A percentile compares a stretch with the other conserved stretches of the same genome.
These are phyloP conservation scores for Botrytis elliptica DNA, from an alignment of 2,329 filamentous ascomycete genomes.

Conservation along the genomic window DNA sequence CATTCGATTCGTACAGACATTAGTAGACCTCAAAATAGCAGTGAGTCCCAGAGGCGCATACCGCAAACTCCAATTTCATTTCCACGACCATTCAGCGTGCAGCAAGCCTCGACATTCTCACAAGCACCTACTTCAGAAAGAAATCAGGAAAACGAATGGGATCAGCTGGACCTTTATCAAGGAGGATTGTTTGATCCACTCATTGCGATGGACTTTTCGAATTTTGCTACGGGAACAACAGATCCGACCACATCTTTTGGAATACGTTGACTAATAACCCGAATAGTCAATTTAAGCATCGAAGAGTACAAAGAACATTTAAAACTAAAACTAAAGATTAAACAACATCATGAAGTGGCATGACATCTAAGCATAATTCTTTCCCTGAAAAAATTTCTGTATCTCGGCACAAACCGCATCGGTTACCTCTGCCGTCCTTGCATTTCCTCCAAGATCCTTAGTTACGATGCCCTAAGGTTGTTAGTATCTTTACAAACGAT, in stretches of 20 bases:
- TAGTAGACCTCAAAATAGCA: background rate
- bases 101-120: background rate
- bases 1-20: background rate
- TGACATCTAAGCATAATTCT: background rate
- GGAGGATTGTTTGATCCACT: background rate
- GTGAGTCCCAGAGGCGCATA: background rate
- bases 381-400: slow-evolving; percentile 12
- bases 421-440: slow-evolving; percentile 32
- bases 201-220: background rate
- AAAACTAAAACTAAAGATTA: background rate
- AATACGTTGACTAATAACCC: background rate
- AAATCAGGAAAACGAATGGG: background rate
- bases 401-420: slow-evolving; percentile 35
- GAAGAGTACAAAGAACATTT: background rate
- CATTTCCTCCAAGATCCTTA: slow-evolving; percentile 51
- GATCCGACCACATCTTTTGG: background rate
- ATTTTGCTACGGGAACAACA: background rate
- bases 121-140: background rate
- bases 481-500: background rate
- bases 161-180: background rate
- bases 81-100: background rate
- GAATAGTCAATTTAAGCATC: background rate
- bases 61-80: background rate
- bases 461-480: background rate
- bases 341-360: background rate